Evolutionary conservation across 164 flowering plant species (phyloP).

Genomic region (Litsea cubeba): DNA sequence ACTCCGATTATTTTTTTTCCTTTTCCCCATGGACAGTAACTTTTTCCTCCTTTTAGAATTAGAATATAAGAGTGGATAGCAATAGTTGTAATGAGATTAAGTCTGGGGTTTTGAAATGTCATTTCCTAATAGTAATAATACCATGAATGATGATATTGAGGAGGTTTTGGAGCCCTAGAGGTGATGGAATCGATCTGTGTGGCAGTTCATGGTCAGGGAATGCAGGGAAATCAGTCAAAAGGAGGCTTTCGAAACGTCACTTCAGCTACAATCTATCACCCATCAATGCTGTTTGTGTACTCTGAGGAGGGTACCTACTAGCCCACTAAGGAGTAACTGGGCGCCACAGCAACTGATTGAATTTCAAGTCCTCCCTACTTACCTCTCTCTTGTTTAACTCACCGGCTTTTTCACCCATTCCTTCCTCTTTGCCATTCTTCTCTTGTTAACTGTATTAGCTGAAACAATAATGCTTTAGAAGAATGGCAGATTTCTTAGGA

Average conservation of each 20-base stretch:
- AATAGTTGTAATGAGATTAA: too few species aligned
- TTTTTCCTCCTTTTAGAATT: too few species aligned
- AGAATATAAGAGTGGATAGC: too few species aligned
- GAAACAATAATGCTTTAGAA: too few species aligned
- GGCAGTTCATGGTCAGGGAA: conserved; percentile 31
- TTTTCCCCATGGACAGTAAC: not conserved
- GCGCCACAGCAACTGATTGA: conserved; percentile 11
- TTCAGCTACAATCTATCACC: conserved; percentile 12
- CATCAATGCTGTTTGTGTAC: too few species aligned
- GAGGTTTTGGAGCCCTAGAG: not conserved
- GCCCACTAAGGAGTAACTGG: conserved; percentile 4
- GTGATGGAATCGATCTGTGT: conserved; percentile 32
- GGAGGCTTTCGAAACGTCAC: conserved; percentile 14
- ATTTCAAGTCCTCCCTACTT: too few species aligned
- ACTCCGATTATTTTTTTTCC: not conserved
- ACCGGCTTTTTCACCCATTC: too few species aligned
- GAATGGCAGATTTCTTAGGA: too few species aligned
- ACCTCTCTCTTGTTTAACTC: too few species aligned
- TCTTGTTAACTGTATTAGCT: not conserved
- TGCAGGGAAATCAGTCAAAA: conserved; percentile 18
- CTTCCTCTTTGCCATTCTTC: not conserved
- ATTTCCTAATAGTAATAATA: not conserved
- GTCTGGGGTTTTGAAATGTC: too few species aligned
- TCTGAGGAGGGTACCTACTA: too few species aligned
- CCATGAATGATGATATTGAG: not conserved